phyloP scores from a whole-genome alignment of 2,329 filamentous ascomycete species.

The Monilinia laxa region DNA sequence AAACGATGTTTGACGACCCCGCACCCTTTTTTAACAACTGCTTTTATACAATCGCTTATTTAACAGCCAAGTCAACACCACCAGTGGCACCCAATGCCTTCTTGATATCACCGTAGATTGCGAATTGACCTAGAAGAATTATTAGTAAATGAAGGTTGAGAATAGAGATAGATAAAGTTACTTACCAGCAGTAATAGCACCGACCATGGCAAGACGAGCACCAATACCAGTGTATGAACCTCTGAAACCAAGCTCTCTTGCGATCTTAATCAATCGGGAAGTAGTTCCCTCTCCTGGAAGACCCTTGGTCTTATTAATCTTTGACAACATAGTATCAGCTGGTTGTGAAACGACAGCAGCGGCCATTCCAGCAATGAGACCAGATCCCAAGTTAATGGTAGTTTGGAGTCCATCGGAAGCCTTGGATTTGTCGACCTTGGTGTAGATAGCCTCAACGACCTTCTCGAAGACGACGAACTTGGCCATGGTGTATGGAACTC shows the following conservation, averaged over 20 bases:
- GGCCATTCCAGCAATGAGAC: conserved; percentile 79
- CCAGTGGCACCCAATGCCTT: conserved; percentile 67
- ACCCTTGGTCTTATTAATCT: conserved; percentile 95
- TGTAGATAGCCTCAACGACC: conserved; percentile 73
- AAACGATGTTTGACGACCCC: conserved; percentile 15
- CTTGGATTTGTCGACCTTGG: conserved; percentile 66
- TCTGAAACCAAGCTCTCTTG: conserved; percentile 75
- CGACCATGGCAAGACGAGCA: conserved; percentile 50
- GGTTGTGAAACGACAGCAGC: conserved; percentile 85
- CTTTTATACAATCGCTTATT: conserved; percentile 31
- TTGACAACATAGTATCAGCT: conserved; percentile 89
- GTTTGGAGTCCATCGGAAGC: conserved; percentile 71
- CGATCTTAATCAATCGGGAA: conserved; percentile 82
- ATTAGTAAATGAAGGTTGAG: background rate
- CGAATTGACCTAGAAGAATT: conserved; percentile 68
- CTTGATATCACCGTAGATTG: conserved; percentile 81
- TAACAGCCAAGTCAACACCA: conserved; percentile 66
- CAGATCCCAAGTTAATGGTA: conserved; percentile 74
- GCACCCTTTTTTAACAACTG: conserved; percentile 33
- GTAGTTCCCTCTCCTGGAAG: conserved; percentile 80
- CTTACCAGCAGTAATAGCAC: conserved; percentile 23
- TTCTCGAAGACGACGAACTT: conserved; percentile 96
- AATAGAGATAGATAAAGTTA: background rate
- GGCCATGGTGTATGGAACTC: conserved; percentile 90
- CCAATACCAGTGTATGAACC: conserved; percentile 80